Evolutionary conservation across 2,329 filamentous ascomycete genomes (phyloP), one percentile per base, ranked within the genome.

Genomic region (Aspergillus calidoustus): DNA sequence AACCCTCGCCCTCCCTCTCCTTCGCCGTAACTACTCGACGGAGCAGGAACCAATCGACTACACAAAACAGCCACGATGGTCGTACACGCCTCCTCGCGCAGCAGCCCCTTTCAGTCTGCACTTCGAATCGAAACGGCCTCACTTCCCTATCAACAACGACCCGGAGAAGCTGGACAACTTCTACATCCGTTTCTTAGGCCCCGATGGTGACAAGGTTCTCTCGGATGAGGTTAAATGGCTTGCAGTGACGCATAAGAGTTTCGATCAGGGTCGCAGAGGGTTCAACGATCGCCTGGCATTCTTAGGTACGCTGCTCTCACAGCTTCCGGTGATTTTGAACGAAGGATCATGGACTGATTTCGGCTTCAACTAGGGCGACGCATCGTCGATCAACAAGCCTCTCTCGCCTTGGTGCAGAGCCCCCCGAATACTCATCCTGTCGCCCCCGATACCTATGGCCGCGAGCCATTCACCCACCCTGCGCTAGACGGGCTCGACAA

Each of bases 191-290:
- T 85, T 98, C 68, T 80, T 98, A 59, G 94, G 93, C 6, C 82
- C 82, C 51, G 87, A 85, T 50, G 91, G 91, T 60, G 86, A 91
- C 68, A 86, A 85, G 69, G 76, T 95, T 75, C 83, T 99, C 61
- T 89, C 90, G 2, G 93, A 97, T 17, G 94, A 99, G 80, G 84
- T 95, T 64, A 98, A 97, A 81, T 99, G 95, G 95, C 82, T 98
- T 72, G 93, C 93, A 31, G 87, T 99, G 59, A 99, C 95, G 67
- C 95, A 98, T 79, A 98, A 98, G 86, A 97, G 93, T 79, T 98
- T 97, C 74, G 94, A 99, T 75, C 93, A 98, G 74, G 95, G 93
- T 56, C 85, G 92, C 72, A 89, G 93, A 82, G 94, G 94, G 1
- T 97, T 94, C 81, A 99, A 99, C 76, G 94, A 97, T 72, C 87